Evolutionary conservation across 768 basidiomycete genomes (phyloP).

Genomic region (Psilocybe sp.): DNA sequence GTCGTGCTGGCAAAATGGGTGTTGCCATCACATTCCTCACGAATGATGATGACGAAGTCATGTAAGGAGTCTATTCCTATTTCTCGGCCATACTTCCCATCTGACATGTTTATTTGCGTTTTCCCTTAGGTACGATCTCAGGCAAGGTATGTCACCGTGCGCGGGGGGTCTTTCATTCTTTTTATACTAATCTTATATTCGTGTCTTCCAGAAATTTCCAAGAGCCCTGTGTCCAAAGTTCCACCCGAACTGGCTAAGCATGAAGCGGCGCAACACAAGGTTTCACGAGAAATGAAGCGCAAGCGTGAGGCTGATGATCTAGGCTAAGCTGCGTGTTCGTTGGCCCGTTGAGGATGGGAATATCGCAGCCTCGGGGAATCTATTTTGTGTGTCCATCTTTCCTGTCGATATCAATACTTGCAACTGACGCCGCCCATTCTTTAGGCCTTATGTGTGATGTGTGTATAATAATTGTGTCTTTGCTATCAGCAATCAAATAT

Average conservation of each 20-base stretch:
- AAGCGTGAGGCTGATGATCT: conserved; percentile 84
- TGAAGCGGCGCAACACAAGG: conserved; percentile 86
- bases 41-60: conserved; percentile 95
- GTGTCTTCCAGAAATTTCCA: conserved; percentile 71
- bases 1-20: conserved; percentile 95
- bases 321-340: conserved; percentile 27
- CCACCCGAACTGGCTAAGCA: conserved; percentile 87
- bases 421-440: too few species aligned
- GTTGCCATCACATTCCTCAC: conserved; percentile 93
- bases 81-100: conserved; percentile 13
- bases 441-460: too few species aligned
- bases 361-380: too few species aligned
- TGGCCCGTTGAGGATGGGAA: too few species aligned
- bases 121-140: conserved; percentile 83
- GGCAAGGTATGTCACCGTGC: conserved; percentile 64
- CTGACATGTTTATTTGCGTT: not conserved
- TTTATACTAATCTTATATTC: conserved; percentile 4
- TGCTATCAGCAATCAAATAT: too few species aligned
- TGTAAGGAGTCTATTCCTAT: conserved; percentile 52
- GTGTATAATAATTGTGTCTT: too few species aligned
- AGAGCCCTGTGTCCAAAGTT: conserved; percentile 91
- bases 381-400: too few species aligned
- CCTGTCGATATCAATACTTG: too few species aligned
- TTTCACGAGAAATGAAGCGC: conserved; percentile 93
- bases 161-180: not conserved